Evolutionary conservation across 208 protist genomes (phyloP), one percentile per base, ranked within the genome.

Genomic region (Herpetomonas tarakana): DNA sequence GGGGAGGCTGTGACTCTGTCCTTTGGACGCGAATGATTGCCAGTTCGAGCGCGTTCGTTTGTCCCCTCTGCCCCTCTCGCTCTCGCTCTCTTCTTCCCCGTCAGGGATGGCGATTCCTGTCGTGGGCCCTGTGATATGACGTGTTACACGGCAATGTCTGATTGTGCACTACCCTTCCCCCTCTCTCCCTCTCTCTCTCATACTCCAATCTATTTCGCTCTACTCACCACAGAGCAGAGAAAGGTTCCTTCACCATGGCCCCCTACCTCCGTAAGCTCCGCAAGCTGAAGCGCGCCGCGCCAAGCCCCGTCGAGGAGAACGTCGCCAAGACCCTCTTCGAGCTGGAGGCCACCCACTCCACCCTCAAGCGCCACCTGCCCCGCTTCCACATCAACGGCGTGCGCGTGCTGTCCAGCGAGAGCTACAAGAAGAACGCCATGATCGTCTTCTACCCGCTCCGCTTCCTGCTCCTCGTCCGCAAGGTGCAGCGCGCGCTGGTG

Each of bases 381-480:
- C 83, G 92, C 58, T 93, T 99, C 56, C 81, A 93, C 86, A 97
- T 99, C 79, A 94, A 88, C 83, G 74, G 82, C 56, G 97, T 96
- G 55, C 95, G 94, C 81, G 89, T 97, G 68, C 65, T 95, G 59
- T 72, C 81, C 67, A 78, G 54, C 67, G 71, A 74, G 47, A 68
- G 70, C 65, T 77, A 72, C 62, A 83, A 79, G 66, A 84, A 84
- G 85, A 80, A 49, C 50, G 96, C 93, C 62, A 81, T 99, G 75
- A 83, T 99, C 44, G 71, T 99, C 62, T 98, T 98, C 78, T 98
- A 99, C 75, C 98, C 98, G 56, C 96, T 97, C 70, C 92, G 94
- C 62, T 97, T 97, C 70, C 76, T 99, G 51, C 97, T 97, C 85
- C 68, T 83, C 56, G 97, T 98, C 81, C 97, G 98, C 87, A 98